These are phyloP conservation scores for Phytophthora tentaculata DNA, from an alignment of 352 stramenopile species.

Conservation along the genomic window DNA sequence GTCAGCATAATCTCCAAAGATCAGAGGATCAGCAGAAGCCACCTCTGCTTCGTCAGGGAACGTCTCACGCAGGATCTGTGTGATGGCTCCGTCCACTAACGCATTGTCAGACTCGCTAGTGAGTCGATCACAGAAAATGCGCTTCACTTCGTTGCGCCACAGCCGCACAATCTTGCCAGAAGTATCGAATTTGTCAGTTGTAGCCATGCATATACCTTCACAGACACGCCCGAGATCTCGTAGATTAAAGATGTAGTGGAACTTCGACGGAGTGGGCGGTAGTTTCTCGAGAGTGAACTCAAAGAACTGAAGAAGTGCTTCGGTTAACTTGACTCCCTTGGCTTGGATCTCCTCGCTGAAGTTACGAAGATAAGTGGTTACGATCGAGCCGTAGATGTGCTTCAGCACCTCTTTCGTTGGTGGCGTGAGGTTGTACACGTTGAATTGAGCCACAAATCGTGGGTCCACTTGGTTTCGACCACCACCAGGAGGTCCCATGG, in stretches of 20 bases:
- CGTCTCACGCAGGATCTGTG: constrained; percentile 66
- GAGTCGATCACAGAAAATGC: constrained; percentile 94
- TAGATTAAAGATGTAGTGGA: constrained; percentile 98
- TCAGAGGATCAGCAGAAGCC: constrained; percentile 80
- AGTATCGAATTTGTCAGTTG: constrained; percentile 86
- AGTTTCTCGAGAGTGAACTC: constrained; percentile 91
- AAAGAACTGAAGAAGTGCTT: constrained; percentile 90
- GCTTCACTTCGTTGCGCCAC: constrained; percentile 93
- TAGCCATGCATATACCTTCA: constrained; percentile 95
- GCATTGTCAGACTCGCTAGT: constrained; percentile 86
- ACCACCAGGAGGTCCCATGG: constrained; percentile 95
- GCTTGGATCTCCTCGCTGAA: constrained; percentile 90
- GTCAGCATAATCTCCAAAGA: constrained; percentile 95
- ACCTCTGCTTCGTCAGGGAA: constrained; percentile 75
- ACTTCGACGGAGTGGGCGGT: constrained; percentile 94
- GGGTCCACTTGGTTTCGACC: constrained; percentile 95
- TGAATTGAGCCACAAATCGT: constrained; percentile 95
- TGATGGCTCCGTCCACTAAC: constrained; percentile 86
- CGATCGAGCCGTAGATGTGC: constrained; percentile 94
- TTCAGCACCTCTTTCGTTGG: constrained; percentile 91
- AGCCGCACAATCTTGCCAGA: constrained; percentile 83
- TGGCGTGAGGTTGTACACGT: constrained; percentile 95
- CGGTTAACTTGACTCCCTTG: constrained; percentile 83
- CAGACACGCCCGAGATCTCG: constrained; percentile 94
- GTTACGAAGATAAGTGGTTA: constrained; percentile 88